Conservation (phyloP, 108 stramenopile species). For the Conticribra weissflogii region DNA sequence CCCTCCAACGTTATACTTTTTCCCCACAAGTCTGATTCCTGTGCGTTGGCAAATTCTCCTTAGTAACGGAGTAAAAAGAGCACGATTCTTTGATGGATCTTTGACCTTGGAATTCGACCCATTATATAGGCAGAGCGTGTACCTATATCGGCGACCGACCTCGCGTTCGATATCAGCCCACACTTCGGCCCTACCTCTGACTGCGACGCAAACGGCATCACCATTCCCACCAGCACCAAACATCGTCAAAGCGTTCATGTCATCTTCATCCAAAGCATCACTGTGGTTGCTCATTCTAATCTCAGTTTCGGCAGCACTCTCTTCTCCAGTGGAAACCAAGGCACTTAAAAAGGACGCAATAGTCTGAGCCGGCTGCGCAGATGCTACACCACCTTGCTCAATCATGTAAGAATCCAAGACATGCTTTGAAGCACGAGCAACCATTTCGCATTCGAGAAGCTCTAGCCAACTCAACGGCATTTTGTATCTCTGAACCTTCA, state of each 20-base stretch:
- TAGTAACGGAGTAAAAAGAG: slow-evolving; percentile 69
- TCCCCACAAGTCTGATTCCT: slow-evolving; percentile 84
- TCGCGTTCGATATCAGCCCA: slow-evolving; percentile 85
- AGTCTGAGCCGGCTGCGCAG: slow-evolving; percentile 70
- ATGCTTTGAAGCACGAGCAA: slow-evolving; percentile 92
- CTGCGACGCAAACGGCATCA: slow-evolving; percentile 30
- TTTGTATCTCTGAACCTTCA: slow-evolving; percentile 49
- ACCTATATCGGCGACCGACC: slow-evolving; percentile 74
- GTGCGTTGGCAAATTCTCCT: slow-evolving; percentile 90
- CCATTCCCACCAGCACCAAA: slow-evolving; percentile 51
- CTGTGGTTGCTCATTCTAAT: slow-evolving; percentile 24
- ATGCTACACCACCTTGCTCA: slow-evolving; percentile 57
- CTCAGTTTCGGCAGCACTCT: slow-evolving; percentile 80
- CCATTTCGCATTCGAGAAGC: slow-evolving; percentile 96
- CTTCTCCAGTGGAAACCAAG: slow-evolving; percentile 79
- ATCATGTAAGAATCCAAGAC: slow-evolving; percentile 77
- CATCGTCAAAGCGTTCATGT: slow-evolving; percentile 55
- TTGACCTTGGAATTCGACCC: slow-evolving; percentile 14
- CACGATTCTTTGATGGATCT: slow-evolving; percentile 28
- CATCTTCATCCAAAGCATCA: slow-evolving; percentile 50
- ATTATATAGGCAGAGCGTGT: slow-evolving; percentile 75
- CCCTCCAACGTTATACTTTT: slow-evolving; percentile 69
- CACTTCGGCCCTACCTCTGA: slow-evolving; percentile 57
- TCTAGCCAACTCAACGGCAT: slow-evolving; percentile 94
- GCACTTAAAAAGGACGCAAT: slow-evolving; percentile 89